phyloP scores from a whole-genome alignment of 768 basidiomycete genomes.

The Psilocybe sp. region DNA sequence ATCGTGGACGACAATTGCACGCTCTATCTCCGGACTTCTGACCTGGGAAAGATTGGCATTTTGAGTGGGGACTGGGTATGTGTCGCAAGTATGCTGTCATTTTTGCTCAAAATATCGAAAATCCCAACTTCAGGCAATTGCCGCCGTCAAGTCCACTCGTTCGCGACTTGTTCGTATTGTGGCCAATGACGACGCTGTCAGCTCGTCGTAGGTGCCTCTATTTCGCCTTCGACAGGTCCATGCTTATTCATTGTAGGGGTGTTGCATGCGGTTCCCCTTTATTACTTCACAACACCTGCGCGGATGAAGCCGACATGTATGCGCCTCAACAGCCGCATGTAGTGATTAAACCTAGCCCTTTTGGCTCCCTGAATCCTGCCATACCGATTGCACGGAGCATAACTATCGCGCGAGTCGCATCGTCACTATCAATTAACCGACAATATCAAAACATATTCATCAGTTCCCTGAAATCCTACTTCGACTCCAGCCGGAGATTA shows the following conservation, averaged over 20 bases:
- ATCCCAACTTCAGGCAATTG: slow-evolving; percentile 45
- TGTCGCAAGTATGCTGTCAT: not conserved
- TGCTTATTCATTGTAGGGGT: slow-evolving; percentile 29
- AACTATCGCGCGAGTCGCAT: slow-evolving; percentile 79
- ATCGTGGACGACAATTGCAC: slow-evolving; percentile 46
- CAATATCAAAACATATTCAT: slow-evolving; percentile 62
- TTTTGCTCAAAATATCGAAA: slow-evolving; percentile 5
- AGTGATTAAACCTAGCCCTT: slow-evolving; percentile 51
- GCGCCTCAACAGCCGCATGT: slow-evolving; percentile 21
- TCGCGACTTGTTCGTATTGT: slow-evolving; percentile 58
- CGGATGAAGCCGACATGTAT: slow-evolving; percentile 21
- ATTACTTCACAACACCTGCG: slow-evolving; percentile 52
- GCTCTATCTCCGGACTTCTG: slow-evolving; percentile 60
- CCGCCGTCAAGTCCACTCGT: slow-evolving; percentile 30
- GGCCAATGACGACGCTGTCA: slow-evolving; percentile 44
- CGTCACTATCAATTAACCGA: slow-evolving; percentile 65
- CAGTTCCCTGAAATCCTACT: slow-evolving; percentile 59
- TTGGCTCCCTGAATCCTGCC: slow-evolving; percentile 53
- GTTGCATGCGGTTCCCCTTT: slow-evolving; percentile 41
- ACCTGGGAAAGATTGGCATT: slow-evolving; percentile 63
- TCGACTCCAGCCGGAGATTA: slow-evolving; percentile 50
- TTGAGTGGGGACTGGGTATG: slow-evolving; percentile 79
- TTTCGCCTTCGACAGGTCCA: not conserved
- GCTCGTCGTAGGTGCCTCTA: slow-evolving; percentile 25
- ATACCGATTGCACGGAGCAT: slow-evolving; percentile 69